These are phyloP conservation scores for Arthonia radiata DNA, from an alignment of 495 filamentous ascomycete genomes.

Conservation along the genomic window DNA sequence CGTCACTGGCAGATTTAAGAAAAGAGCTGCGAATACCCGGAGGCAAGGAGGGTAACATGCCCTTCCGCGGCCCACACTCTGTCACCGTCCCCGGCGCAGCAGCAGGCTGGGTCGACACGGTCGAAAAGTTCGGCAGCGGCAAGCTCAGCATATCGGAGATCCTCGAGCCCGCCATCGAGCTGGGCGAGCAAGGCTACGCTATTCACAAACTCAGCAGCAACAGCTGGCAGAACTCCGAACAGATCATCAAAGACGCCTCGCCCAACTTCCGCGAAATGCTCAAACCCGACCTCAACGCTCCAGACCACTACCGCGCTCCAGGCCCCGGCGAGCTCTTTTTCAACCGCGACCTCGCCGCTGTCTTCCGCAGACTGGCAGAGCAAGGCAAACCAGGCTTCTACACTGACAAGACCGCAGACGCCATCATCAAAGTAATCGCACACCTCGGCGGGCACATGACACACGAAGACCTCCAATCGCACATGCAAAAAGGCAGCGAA, in stretches of 20 bases:
- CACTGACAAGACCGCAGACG: constrained; percentile 53
- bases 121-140: constrained; percentile 81
- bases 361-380: constrained; percentile 54
- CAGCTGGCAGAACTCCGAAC: constrained; percentile 38
- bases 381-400: constrained; percentile 86
- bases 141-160: constrained; percentile 58
- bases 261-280: constrained; percentile 72
- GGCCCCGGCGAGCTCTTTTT: constrained; percentile 69
- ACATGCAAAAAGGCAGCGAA: constrained; percentile 51
- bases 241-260: constrained; percentile 37
- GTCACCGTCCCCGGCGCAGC: constrained; percentile 77
- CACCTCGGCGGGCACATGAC: constrained; percentile 56
- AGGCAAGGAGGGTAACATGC: constrained; percentile 26
- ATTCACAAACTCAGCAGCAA: not conserved
- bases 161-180: constrained; percentile 55
- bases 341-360: constrained; percentile 56
- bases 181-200: constrained; percentile 75
- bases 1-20: constrained; percentile 42
- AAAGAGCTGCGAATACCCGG: constrained; percentile 41
- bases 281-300: constrained; percentile 38
- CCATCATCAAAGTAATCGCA: constrained; percentile 49
- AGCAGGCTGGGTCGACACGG: constrained; percentile 79
- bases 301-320: constrained; percentile 44
- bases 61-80: constrained; percentile 50
- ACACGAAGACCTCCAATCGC: constrained; percentile 54